These are phyloP conservation scores for Alternaria tenuissima DNA, from an alignment of 2,329 filamentous ascomycete genomes.

Conservation along the genomic window DNA sequence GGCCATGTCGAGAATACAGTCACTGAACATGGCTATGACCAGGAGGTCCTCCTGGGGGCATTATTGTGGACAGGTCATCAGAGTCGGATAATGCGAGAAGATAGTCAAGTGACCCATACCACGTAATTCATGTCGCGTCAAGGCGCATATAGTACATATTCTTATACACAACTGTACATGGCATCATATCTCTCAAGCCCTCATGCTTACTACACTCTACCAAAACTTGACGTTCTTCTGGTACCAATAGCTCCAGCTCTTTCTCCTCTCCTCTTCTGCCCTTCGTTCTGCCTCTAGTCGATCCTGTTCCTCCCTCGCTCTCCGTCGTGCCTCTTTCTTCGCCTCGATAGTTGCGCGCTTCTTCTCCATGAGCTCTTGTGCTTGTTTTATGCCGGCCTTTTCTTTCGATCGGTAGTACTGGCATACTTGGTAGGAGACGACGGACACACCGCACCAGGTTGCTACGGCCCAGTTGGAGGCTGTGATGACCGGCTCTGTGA, in stretches of 20 bases:
- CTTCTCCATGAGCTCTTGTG: constrained; percentile 80
- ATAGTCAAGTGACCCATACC: neutral
- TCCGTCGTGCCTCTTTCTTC: constrained; percentile 55
- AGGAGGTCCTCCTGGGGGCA: neutral
- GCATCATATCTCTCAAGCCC: neutral
- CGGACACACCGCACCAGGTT: constrained; percentile 73
- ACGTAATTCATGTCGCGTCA: neutral
- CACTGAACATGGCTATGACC: neutral
- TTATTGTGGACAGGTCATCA: neutral
- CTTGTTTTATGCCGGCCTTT: constrained; percentile 82
- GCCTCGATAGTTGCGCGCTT: constrained; percentile 65
- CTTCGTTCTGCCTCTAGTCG: constrained; percentile 35
- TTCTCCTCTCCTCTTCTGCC: constrained; percentile 46
- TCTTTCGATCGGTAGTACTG: constrained; percentile 77
- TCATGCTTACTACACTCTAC: constrained; percentile 19
- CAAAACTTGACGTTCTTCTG: constrained; percentile 49
- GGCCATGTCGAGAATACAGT: neutral
- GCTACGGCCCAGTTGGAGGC: constrained; percentile 88
- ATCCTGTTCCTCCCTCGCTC: constrained; percentile 55
- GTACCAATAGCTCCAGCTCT: constrained; percentile 48
- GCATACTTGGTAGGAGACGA: constrained; percentile 84
- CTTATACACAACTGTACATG: constrained; percentile 33
- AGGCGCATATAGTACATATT: constrained; percentile 13
- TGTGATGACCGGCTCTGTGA: constrained; percentile 67
- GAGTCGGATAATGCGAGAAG: neutral